Evolutionary conservation across 805 yeast genomes (phyloP).

Genomic region (Blastobotrys americana): DNA sequence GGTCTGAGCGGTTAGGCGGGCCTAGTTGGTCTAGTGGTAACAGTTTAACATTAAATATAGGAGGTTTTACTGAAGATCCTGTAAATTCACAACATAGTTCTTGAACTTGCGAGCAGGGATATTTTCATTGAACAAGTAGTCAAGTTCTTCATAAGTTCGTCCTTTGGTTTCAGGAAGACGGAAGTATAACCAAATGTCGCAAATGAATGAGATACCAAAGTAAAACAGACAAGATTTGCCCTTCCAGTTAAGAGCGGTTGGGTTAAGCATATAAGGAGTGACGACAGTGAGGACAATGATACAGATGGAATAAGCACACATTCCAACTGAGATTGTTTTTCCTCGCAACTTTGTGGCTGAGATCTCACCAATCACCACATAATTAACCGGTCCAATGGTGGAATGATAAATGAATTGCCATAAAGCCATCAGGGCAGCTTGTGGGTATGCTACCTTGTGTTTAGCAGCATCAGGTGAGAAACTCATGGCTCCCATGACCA

Average conservation of each 20-base stretch:
- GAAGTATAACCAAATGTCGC: slow-evolving; percentile 37
- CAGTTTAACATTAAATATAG: too few species aligned
- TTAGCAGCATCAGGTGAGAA: slow-evolving; percentile 21
- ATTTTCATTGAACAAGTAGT: slow-evolving; percentile 37
- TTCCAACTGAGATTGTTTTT: slow-evolving; percentile 37
- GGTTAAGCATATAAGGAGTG: slow-evolving; percentile 13
- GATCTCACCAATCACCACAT: slow-evolving; percentile 36
- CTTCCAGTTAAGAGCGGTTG: slow-evolving; percentile 14
- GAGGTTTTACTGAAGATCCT: too few species aligned
- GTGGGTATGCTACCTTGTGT: slow-evolving; percentile 22
- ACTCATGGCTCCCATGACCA: slow-evolving; percentile 36
- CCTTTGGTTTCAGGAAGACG: slow-evolving; percentile 17
- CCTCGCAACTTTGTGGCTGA: slow-evolving; percentile 37
- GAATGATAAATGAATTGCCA: slow-evolving; percentile 40
- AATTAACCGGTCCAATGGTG: slow-evolving; percentile 40
- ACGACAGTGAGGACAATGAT: slow-evolving; percentile 6
- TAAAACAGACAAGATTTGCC: slow-evolving; percentile 11
- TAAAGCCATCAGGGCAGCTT: slow-evolving; percentile 40
- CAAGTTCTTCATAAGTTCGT: slow-evolving; percentile 33
- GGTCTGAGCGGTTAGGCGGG: too few species aligned
- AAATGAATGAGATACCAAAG: slow-evolving; percentile 30
- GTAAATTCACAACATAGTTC: slow-evolving; percentile 2
- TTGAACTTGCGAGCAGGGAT: slow-evolving; percentile 61
- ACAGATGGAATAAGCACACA: slow-evolving; percentile 22
- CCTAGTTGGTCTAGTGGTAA: too few species aligned